Conservation (phyloP, 176 grass and related monocot species). For the Themeda triandra region DNA sequence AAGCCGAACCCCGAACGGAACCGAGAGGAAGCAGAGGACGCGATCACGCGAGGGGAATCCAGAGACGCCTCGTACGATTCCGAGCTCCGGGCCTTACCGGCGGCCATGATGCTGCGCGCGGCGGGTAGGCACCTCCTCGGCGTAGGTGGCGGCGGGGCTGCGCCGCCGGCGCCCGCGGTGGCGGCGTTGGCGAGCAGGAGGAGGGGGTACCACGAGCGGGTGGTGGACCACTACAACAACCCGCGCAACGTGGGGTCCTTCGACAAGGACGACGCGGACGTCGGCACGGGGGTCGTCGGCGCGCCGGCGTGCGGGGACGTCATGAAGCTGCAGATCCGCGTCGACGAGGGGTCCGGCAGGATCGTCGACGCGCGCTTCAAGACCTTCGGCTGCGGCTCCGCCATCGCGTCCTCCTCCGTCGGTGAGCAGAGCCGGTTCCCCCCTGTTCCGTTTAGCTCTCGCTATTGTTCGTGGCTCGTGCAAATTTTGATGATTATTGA, state of each 20-base stretch:
- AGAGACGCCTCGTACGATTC: background rate
- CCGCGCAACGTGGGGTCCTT: slow-evolving; percentile 89
- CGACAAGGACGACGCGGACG: slow-evolving; percentile 72
- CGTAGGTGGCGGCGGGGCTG: background rate
- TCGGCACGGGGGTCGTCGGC: slow-evolving; percentile 85
- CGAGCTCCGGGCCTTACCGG: background rate
- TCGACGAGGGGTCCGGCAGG: slow-evolving; percentile 61
- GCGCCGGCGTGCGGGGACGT: slow-evolving; percentile 94
- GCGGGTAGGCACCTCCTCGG: background rate
- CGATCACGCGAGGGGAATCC: slow-evolving; percentile 6
- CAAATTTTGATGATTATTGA: background rate
- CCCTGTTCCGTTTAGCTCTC: background rate
- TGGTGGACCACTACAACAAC: slow-evolving; percentile 92
- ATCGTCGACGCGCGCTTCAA: slow-evolving; percentile 94
- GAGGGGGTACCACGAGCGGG: slow-evolving; percentile 83
- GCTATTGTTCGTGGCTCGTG: background rate
- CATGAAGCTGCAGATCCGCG: slow-evolving; percentile 96
- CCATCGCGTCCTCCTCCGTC: slow-evolving; percentile 89
- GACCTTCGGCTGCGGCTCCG: slow-evolving; percentile 91
- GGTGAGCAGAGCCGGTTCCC: slow-evolving; percentile 26
- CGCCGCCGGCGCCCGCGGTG: background rate
- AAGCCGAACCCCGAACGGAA: background rate
- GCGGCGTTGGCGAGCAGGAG: background rate
- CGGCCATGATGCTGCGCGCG: slow-evolving; percentile 35
- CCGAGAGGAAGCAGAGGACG: background rate